These are phyloP conservation scores for Solanum sejunctum DNA, from an alignment of 257 asterid genomes.

Conservation along the genomic window DNA sequence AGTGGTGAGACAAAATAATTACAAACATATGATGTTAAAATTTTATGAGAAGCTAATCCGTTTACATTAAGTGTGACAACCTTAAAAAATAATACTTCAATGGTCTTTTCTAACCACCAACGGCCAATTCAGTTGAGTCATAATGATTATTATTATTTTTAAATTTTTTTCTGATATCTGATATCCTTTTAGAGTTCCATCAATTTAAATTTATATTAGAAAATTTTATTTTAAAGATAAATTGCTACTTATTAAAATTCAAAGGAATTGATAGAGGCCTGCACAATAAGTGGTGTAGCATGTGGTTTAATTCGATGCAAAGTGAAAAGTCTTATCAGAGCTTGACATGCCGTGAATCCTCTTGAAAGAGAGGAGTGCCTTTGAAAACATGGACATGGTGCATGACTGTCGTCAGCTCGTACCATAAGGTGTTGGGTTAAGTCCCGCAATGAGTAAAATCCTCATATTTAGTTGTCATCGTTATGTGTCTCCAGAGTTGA, in stretches of 20 bases:
- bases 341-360: too few relatives aligned
- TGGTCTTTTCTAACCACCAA: background rate
- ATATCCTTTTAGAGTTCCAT: background rate
- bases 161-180: rapidly evolving
- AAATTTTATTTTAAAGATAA: background rate
- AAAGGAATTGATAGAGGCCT: too few relatives aligned
- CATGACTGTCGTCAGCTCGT: too few relatives aligned
- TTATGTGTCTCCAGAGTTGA: too few relatives aligned
- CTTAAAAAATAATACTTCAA: background rate
- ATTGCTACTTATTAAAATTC: background rate
- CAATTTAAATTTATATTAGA: background rate
- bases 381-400: too few relatives aligned
- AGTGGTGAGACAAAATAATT: background rate
- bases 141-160: background rate
- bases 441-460: too few relatives aligned
- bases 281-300: too few relatives aligned
- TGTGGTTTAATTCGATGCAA: too few relatives aligned
- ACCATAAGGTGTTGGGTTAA: too few relatives aligned
- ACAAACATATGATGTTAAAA: background rate
- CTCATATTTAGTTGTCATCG: too few relatives aligned
- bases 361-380: too few relatives aligned
- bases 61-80: background rate
- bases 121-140: constrained; percentile 3
- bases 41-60: background rate
- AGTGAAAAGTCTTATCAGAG: too few relatives aligned